phyloP scores from a whole-genome alignment of 148 eudicot genomes.

The Rheum nobile region DNA sequence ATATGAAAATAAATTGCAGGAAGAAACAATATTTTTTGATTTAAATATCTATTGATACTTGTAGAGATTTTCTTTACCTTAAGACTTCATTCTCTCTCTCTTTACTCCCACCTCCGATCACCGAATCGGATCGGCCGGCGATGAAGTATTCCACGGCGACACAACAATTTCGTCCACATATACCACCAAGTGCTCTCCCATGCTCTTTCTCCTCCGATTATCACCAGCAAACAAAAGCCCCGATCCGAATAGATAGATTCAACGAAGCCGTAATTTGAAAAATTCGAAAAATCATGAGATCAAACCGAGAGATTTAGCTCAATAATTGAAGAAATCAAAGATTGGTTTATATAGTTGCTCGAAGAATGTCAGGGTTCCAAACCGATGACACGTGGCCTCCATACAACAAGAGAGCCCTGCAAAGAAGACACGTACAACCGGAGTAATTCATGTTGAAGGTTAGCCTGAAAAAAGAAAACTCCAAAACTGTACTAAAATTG shows the following conservation, averaged over 20 bases:
- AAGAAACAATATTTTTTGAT: too few relatives aligned
- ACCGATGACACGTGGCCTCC: too few relatives aligned
- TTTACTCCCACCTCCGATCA: conserved; percentile 18
- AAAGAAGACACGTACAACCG: too few relatives aligned
- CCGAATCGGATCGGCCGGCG: background rate
- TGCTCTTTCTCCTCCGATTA: background rate
- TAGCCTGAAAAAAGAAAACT: too few relatives aligned
- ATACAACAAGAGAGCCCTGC: too few relatives aligned
- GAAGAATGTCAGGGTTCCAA: too few relatives aligned
- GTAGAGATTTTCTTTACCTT: too few relatives aligned
- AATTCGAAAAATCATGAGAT: background rate
- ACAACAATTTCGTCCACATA: background rate
- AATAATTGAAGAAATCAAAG: background rate
- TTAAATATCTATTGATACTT: too few relatives aligned
- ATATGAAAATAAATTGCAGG: too few relatives aligned
- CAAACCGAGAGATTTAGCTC: background rate
- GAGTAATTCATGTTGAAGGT: too few relatives aligned
- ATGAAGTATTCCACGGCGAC: background rate
- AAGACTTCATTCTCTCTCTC: conserved; percentile 14
- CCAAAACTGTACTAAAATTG: too few relatives aligned
- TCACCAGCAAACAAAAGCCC: background rate
- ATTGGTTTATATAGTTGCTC: too few relatives aligned
- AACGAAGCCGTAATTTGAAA: background rate
- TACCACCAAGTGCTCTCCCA: background rate
- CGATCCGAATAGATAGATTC: background rate